Evolutionary conservation across 2,329 filamentous ascomycete species (phyloP).

Genomic region (Cercospora zeina): DNA sequence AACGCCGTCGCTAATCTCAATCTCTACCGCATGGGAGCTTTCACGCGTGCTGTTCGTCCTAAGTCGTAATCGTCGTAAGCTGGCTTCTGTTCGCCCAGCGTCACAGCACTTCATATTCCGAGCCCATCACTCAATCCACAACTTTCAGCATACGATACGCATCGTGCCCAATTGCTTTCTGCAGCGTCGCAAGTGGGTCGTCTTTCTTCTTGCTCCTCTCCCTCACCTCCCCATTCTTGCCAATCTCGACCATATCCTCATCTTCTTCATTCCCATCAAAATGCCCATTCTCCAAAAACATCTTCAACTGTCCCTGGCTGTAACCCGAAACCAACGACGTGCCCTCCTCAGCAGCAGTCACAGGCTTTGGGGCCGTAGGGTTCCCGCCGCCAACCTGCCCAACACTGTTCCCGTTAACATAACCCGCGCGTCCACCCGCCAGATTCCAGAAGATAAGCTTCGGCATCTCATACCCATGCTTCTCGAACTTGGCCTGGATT

Average conservation of each 20-base stretch:
- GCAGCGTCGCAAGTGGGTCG: constrained; percentile 50
- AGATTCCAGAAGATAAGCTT: constrained; percentile 64
- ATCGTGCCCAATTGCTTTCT: constrained; percentile 55
- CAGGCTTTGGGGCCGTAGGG: constrained; percentile 51
- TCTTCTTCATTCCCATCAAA: constrained; percentile 42
- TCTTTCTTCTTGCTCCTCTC: constrained; percentile 41
- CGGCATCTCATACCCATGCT: constrained; percentile 59
- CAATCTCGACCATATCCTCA: constrained; percentile 30
- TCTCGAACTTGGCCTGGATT: constrained; percentile 49
- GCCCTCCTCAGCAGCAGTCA: constrained; percentile 48
- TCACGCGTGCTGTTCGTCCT: not conserved
- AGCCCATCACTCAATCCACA: constrained; percentile 48
- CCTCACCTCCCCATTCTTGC: constrained; percentile 34
- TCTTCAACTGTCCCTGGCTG: constrained; percentile 59
- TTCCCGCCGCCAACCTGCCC: constrained; percentile 13
- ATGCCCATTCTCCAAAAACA: constrained; percentile 55
- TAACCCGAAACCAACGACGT: constrained; percentile 58
- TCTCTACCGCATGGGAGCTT: not conserved
- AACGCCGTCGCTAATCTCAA: not conserved
- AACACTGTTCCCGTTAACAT: not conserved
- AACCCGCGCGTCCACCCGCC: constrained; percentile 44
- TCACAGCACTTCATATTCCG: not conserved
- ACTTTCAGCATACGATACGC: constrained; percentile 59
- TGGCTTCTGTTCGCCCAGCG: not conserved
- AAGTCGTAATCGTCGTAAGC: not conserved